Base-by-base conservation (phyloP, 176 grass and related monocot genomes). In the Metroxylon sagu region DNA sequence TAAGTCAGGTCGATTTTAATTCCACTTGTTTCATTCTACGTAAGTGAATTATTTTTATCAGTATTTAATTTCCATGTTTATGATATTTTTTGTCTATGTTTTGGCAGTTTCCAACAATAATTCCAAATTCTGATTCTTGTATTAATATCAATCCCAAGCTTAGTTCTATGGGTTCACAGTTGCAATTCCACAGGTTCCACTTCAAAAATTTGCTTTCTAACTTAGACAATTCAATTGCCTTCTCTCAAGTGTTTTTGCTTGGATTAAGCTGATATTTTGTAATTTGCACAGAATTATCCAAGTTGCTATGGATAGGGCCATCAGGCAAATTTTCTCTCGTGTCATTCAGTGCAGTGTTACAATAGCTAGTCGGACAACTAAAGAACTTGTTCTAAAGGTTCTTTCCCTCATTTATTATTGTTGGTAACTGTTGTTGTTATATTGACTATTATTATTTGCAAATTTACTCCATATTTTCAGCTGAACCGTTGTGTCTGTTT, bases 331-430 rank as follows among this genome's bases (percentile, higher is more conserved):
- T 56, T 72, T 96, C 71, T 79, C 75, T 53, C 86, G 83, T 69
- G 92, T 96, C 68, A 96, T 96, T 77, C 87, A 90, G 72, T 79
- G 86, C 76, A 96, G 92, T 83, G 87, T 96, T 65, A 96, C 92
- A 43, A 90, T 96, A 71, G 87, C 87, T 77, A 85, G 78, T 75
- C 78, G 92, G 67, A 96, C 92, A 17, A 88, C 92, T 2, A 96
- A 96, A 59, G 92, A 96, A 77, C 86, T 96, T 75, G 90, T 90
- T 76, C 56, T 96, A 62, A 96, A 96, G 92, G 88, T 93, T 59
- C 51, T 57, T 59, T 43, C 35, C 35, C 31, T 35, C 6, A 35
- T 35, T 43, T 43, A 43, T 43, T 43, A 43, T 43, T 43, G 35
- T 43, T 43, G 12, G 12, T 43, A 43, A 43, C 1, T 43, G 1